Base-by-base conservation (phyloP, 2,329 filamentous ascomycete species). In the Uncinocarpus reesii region DNA sequence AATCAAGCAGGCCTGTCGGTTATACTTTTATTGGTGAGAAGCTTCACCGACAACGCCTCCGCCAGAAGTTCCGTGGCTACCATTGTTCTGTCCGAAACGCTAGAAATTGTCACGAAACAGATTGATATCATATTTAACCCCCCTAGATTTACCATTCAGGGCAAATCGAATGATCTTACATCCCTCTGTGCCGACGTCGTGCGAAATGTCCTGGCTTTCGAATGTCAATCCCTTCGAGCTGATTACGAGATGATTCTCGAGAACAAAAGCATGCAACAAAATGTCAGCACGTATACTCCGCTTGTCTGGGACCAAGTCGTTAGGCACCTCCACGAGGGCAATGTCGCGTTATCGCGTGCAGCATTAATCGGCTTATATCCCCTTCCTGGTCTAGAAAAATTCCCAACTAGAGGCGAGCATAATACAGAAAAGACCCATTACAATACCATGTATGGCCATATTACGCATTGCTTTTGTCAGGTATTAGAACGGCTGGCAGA, bases 401-500 rank as follows among this genome's bases (percentile, higher is more conserved):
- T 95, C 48, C 71, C 76, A 15, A 74, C 76, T 0, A 70, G 68
- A 48, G 62, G 65, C 11, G 65, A 65, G 43, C 58, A 63, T 23
- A 66, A 56, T 16, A 62, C 67, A 66, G 80, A 66, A 49, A 83
- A 83, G 57, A 71, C 73, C n/a, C 73, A 78, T 23, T 96, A 94
- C 72, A 96, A 96, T 60, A 68, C 74, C 40, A 79, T 82, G 20
- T 83, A 90, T 50, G 71, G 72, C 20, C 70, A 78, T 48, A 67
- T 83, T 1, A 79, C 76, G 36, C 71, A 75, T 45, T 73, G 78
- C 26, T 77, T 95, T 20, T 81, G 81, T 15, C 77, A 79, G 51
- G 79, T 95, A 40, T 76, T 96, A 34, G 84, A 88, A 54, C 78
- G 84, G 8, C 69, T 98, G 36, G 83, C 83, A 29, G 84, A 89